These are phyloP conservation scores for Globisporangium canariense DNA, from an alignment of 352 stramenopile genomes.

Conservation along the genomic window DNA sequence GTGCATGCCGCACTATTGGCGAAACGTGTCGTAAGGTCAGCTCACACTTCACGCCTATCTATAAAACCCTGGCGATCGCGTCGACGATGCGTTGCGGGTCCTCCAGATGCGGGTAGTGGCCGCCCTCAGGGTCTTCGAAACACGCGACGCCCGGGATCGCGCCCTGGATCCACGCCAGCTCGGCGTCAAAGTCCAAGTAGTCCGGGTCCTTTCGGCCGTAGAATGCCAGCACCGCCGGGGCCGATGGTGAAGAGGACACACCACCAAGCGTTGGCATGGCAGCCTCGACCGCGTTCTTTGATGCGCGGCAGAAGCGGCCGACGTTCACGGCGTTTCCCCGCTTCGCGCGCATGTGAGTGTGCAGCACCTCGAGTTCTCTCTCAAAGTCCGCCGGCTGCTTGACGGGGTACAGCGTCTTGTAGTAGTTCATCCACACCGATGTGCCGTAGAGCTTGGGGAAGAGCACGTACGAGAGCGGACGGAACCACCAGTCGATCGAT, in stretches of 20 bases:
- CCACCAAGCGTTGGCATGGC: constrained; percentile 9
- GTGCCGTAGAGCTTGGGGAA: constrained; percentile 30
- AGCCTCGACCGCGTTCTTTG: constrained; percentile 22
- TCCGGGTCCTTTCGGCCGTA: constrained; percentile 36
- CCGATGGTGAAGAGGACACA: no score
- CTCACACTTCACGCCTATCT: background rate
- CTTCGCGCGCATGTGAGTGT: constrained; percentile 18
- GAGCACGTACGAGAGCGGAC: constrained; percentile 29
- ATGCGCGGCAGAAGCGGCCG: constrained; percentile 21
- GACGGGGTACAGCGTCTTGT: constrained; percentile 31
- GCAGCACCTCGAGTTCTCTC: constrained; percentile 23
- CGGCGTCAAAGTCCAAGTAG: constrained; percentile 26
- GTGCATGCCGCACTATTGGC: no score
- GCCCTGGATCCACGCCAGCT: constrained; percentile 29
- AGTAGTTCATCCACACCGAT: constrained; percentile 31
- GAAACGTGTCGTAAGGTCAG: no score
- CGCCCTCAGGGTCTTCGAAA: constrained; percentile 23
- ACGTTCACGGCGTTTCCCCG: constrained; percentile 26
- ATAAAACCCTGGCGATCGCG: constrained; percentile 15
- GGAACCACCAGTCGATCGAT: constrained; percentile 27
- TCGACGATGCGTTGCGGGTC: constrained; percentile 21
- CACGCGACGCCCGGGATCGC: constrained; percentile 20
- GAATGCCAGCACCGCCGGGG: constrained; percentile 29
- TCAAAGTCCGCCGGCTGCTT: constrained; percentile 25
- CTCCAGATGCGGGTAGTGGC: constrained; percentile 38